A percentile compares a stretch with the other conserved stretches of the same genome.
Conservation (phyloP, 2,329 filamentous ascomycete genomes). For the Annulohypoxylon truncatum region DNA sequence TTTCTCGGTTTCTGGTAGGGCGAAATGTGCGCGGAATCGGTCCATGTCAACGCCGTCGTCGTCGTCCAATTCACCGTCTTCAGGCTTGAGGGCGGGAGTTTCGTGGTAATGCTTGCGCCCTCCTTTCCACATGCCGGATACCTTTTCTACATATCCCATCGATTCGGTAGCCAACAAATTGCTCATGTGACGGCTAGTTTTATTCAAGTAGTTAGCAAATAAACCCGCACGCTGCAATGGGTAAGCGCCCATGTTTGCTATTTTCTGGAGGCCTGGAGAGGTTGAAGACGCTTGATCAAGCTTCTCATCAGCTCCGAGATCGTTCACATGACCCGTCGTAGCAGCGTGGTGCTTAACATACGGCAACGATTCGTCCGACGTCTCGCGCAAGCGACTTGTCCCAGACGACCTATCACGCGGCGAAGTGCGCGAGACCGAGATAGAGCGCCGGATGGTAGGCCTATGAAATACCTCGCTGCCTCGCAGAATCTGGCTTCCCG, state of each 20-base stretch:
- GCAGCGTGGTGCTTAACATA: slow-evolving; percentile 38
- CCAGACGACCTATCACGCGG: slow-evolving; percentile 32
- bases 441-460: slow-evolving; percentile 72
- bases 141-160: slow-evolving; percentile 96
- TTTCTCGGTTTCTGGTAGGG: slow-evolving; percentile 83
- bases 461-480: slow-evolving; percentile 90
- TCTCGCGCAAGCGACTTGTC: slow-evolving; percentile 32
- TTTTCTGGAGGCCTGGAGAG: slow-evolving; percentile 59
- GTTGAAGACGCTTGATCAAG: slow-evolving; percentile 52
- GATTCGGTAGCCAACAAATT: slow-evolving; percentile 87
- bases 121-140: slow-evolving; percentile 96
- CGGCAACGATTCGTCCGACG: slow-evolving; percentile 25
- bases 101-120: slow-evolving; percentile 88
- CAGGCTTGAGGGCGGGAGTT: slow-evolving; percentile 61
- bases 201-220: slow-evolving; percentile 84
- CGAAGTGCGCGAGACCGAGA: slow-evolving; percentile 52
- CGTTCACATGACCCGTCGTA: slow-evolving; percentile 55
- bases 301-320: slow-evolving; percentile 46
- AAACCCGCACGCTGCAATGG: slow-evolving; percentile 86
- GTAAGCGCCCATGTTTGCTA: slow-evolving; percentile 74
- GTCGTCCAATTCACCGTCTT: slow-evolving; percentile 67
- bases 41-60: slow-evolving; percentile 74
- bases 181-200: slow-evolving; percentile 82
- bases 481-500: slow-evolving; percentile 89
- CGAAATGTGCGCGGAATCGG: slow-evolving; percentile 90